phyloP scores from a whole-genome alignment of 441 rosid genomes.

The Biscutella laevigata region DNA sequence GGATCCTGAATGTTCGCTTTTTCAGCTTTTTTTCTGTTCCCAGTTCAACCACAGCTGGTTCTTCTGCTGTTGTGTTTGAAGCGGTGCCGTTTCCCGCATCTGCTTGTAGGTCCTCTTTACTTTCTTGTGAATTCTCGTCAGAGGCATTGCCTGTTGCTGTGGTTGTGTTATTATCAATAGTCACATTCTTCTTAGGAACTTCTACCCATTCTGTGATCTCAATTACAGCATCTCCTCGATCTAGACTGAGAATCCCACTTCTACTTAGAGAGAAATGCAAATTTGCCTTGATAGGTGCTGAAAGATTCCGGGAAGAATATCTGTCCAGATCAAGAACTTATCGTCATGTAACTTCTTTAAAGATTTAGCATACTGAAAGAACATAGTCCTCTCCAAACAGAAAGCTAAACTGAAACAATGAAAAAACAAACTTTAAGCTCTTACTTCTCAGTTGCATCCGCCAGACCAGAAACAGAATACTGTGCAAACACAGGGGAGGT shows the following conservation, averaged over 20 bases:
- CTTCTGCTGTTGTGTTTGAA: conserved; percentile 38
- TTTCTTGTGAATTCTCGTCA: conserved; percentile 44
- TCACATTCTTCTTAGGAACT: conserved; percentile 69
- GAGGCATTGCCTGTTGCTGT: conserved; percentile 39
- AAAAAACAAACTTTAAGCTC: conserved; percentile 17
- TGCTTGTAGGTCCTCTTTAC: conserved; percentile 35
- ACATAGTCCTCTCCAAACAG: background rate
- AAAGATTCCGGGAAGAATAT: conserved; percentile 79
- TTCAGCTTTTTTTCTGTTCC: conserved; percentile 74
- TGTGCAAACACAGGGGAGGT: conserved; percentile 64
- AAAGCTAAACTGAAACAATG: conserved; percentile 13
- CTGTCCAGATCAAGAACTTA: conserved; percentile 31
- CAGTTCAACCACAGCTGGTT: conserved; percentile 38
- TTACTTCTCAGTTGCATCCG: conserved; percentile 78
- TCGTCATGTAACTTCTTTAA: background rate
- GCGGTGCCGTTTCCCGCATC: conserved; percentile 33
- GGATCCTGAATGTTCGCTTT: conserved; percentile 71
- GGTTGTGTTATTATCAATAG: conserved; percentile 55
- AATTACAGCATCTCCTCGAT: conserved; percentile 87
- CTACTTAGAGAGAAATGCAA: conserved; percentile 89
- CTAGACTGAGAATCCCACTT: conserved; percentile 84
- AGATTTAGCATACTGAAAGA: background rate
- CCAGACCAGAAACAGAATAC: conserved; percentile 73
- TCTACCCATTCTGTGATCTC: conserved; percentile 97
- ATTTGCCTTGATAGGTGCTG: conserved; percentile 91